A percentile compares a stretch with the other conserved stretches of the same genome.
phyloP scores from a whole-genome alignment of 768 basidiomycete species.

The Lactarius sanguifluus region DNA sequence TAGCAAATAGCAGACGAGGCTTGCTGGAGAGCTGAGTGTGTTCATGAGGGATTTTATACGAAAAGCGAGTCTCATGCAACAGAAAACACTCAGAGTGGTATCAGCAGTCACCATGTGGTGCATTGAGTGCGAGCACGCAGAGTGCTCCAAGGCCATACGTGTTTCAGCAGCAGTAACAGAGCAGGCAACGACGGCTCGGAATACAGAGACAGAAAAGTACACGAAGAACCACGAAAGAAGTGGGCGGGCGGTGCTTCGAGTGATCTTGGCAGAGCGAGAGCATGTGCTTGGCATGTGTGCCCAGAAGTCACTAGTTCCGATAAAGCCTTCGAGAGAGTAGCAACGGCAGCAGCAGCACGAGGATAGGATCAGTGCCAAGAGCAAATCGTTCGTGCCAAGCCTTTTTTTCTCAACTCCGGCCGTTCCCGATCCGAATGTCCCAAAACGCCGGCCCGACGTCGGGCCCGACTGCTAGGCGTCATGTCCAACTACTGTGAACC shows the following conservation, averaged over 20 bases:
- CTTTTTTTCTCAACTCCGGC: background rate
- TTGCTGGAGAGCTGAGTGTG: conserved; percentile 4
- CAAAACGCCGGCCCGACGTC: background rate
- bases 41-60: background rate
- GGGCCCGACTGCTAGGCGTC: conserved; percentile 7
- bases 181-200: background rate
- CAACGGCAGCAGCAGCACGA: background rate
- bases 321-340: background rate
- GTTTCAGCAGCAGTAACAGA: background rate
- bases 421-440: background rate
- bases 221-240: background rate
- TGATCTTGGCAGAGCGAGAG: background rate
- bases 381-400: background rate
- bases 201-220: background rate
- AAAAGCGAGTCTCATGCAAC: background rate
- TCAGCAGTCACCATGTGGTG: background rate
- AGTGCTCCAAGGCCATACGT: background rate
- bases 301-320: background rate
- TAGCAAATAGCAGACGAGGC: background rate
- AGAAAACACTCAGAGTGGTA: background rate
- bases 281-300: background rate
- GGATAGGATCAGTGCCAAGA: background rate
- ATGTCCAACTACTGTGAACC: conserved; percentile 85
- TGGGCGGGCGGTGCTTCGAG: background rate
- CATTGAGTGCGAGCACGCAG: background rate